Evolutionary conservation across 352 stramenopile genomes (phyloP), one percentile per base, ranked within the genome.

Genomic region (Plasmopara viticola): DNA sequence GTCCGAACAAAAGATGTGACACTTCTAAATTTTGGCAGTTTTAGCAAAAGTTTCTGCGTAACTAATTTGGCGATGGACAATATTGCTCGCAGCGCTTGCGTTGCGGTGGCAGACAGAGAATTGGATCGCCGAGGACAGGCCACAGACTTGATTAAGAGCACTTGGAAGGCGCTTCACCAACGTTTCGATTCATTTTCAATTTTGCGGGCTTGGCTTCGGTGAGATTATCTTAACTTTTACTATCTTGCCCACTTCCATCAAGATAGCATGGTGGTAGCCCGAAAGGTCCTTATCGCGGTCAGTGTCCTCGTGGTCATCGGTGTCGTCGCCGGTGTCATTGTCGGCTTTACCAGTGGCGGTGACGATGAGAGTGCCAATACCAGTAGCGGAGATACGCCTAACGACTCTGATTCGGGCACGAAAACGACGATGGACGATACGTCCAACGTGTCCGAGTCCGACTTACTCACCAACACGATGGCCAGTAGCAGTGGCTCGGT

Each of bases 281-380:
- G 64, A 14, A 90, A 90, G 57, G 69, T 73, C 46, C 70, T 90
- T 42, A 76, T 93, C 53, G 72, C 84, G 55, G 53, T 87, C 46
- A 72, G 68, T 59, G 65, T 86, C 39, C 64, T 91, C 42, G 65
- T 91, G 49, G 70, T 83, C 35, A 80, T 93, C 48, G 83, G 76
- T 41, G 60, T 74, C 17, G 69, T 54, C 20, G 61, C 90, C 20
- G 78, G 74, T 49, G 64, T 88, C 30, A 85, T 89, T 56, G 72
- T 90, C 7, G 73, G 64, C 6, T 72, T 88, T 42, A 87, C 78
- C 2, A 53, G 64, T 25, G 48, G 66, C 9, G 31, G 43, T 25
- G 64, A 57, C 45, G 61, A 59, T 34, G 51, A 70, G 20, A 59
- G 56, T n/a, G 70, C 55, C 49, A 83, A 58, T 13, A 70, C 54